These are phyloP conservation scores for Crithidia thermophila DNA, from an alignment of 208 protist genomes.

Conservation along the genomic window DNA sequence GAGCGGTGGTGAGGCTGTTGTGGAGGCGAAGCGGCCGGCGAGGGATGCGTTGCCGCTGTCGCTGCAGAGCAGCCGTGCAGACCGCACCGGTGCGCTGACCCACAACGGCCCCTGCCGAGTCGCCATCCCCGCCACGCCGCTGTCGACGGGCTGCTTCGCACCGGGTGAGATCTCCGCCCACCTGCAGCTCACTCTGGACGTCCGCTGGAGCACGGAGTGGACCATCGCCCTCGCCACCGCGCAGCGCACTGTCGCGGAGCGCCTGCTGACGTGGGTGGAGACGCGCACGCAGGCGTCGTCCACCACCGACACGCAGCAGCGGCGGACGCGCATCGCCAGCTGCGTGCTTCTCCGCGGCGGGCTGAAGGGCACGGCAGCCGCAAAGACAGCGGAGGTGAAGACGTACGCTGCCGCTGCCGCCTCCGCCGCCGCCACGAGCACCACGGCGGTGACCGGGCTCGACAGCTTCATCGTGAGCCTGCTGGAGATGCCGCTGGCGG, in stretches of 20 bases:
- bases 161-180: conserved; percentile 45
- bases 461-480: conserved; percentile 20
- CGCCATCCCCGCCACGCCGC: conserved; percentile 19
- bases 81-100: conserved; percentile 9
- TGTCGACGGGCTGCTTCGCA: conserved; percentile 13
- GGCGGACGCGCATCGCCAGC: conserved; percentile 23
- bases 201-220: conserved; percentile 32
- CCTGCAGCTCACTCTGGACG: conserved; percentile 38
- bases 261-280: conserved; percentile 32
- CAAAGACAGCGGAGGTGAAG: not conserved
- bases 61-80: conserved; percentile 7
- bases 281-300: not conserved
- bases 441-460: not conserved
- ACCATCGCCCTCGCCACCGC: conserved; percentile 19
- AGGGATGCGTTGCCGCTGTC: conserved; percentile 10
- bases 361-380: conserved; percentile 3
- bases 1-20: not conserved
- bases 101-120: conserved; percentile 33
- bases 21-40: not conserved
- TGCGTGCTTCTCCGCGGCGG: conserved; percentile 29
- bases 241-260: conserved; percentile 30
- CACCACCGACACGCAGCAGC: conserved; percentile 15
- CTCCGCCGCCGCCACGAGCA: not conserved
- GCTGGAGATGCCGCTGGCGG: conserved; percentile 25
- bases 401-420: conserved; percentile 4